Base-by-base conservation (phyloP, 1,284 basidiomycete species). In the Cerrena zonata region DNA sequence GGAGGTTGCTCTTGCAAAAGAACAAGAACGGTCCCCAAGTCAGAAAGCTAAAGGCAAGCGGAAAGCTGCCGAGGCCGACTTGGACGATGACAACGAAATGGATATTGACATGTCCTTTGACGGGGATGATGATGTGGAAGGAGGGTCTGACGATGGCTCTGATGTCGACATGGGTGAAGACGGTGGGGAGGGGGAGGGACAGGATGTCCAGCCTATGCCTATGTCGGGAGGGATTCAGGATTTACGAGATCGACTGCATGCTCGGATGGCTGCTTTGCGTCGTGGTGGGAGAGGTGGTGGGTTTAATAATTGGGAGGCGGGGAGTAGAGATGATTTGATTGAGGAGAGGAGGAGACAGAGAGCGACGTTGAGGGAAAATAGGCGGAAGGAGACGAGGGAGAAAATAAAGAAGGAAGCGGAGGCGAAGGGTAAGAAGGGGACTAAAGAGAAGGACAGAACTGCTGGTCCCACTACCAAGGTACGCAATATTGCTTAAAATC, bases 321-420 rank as follows among this genome's bases (percentile, higher is more conserved):
- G 71, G n/a, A 82, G 80, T 57, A 82, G 79, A 61, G 92, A 94
- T 60, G 89, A 84, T 56, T 66, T 96, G 47, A 67, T 94, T 50
- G 89, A 91, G 61, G 88, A 91, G 65, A 75, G 88, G 49, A 72
- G 91, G 58, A 69, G 69, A 60, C 84, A 89, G 60, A 73, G 91
- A 10, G 91, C 86, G 1, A 81, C 85, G 37, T 77, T 95, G 75
- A 76, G 92, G 24, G 93, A 95, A 65, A 77, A 83, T 53, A 72
- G 93, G 57, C 68, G 92, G 64, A 88, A 86, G 63, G 88, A 90
- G 72, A 88, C 89, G 21, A 87, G 78, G 65, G 91, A 93, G 69
- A 88, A 88, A 69, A 84, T 84, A 46, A 64, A 73, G 53, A 75
- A 71, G 47, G 82, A 83, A 63, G 76, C 81, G 50, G 80, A 77